Evolutionary conservation across 1,284 basidiomycete species (phyloP).

Genomic region (Marasmius fiardii): DNA sequence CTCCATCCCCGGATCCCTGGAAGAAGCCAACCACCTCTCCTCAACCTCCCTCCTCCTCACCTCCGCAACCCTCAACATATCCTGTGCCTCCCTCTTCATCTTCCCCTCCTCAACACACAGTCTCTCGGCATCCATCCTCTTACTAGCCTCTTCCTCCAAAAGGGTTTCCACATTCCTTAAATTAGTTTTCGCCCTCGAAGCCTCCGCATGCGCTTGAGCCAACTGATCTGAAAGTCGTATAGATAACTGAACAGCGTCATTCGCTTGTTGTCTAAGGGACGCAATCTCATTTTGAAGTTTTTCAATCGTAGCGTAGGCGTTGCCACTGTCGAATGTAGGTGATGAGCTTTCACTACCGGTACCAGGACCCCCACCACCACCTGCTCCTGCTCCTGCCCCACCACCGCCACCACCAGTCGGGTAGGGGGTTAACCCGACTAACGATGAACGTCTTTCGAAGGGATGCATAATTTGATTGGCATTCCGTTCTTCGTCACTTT

Average conservation of each 20-base stretch:
- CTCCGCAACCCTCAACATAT: background rate
- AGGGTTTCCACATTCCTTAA: conserved; percentile 51
- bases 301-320: conserved; percentile 44
- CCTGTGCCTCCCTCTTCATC: conserved; percentile 46
- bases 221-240: conserved; percentile 63
- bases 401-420: conserved; percentile 15
- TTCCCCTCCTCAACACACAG: conserved; percentile 47
- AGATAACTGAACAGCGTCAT: conserved; percentile 61
- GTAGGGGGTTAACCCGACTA: conserved; percentile 24
- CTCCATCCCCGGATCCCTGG: too few relatives aligned
- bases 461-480: conserved; percentile 30
- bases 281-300: conserved; percentile 61
- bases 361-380: too few relatives aligned
- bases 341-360: too few relatives aligned
- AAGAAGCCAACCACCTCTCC: too few relatives aligned
- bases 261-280: conserved; percentile 56
- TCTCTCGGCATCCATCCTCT: conserved; percentile 56
- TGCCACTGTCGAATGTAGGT: conserved; percentile 26
- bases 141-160: conserved; percentile 56
- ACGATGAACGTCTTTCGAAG: conserved; percentile 37
- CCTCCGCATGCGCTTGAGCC: conserved; percentile 56
- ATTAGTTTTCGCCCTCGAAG: conserved; percentile 46
- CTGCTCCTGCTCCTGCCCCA: too few relatives aligned
- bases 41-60: background rate
- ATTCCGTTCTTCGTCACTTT: conserved; percentile 56